phyloP scores from a whole-genome alignment of 2,329 filamentous ascomycete genomes.

The Plectosphaerella sp. region DNA sequence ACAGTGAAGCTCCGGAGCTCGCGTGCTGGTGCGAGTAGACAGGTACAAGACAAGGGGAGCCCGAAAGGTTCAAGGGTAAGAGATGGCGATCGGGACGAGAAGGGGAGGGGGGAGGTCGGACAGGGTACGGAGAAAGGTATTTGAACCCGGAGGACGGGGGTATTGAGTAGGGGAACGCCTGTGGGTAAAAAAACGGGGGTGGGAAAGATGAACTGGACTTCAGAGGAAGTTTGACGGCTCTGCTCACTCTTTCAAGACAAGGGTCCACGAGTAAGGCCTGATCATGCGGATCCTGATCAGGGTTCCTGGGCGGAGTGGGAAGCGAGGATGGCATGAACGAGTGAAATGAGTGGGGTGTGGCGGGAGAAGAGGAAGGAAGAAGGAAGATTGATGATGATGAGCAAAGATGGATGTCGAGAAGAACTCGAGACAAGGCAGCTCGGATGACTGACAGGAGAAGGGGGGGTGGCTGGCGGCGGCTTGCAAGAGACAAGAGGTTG shows the following conservation, averaged over 20 bases:
- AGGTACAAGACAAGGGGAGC: conserved; percentile 10
- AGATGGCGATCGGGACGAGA: conserved; percentile 17
- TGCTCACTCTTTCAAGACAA: background rate
- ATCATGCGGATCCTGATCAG: background rate
- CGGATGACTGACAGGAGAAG: conserved; percentile 1
- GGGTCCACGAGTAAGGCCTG: background rate
- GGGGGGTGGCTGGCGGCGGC: no score
- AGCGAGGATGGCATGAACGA: background rate
- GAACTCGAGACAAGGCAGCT: no score
- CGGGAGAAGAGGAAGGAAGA: background rate
- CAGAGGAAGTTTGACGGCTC: background rate
- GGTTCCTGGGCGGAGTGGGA: background rate
- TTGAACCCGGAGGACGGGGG: conserved; percentile 28
- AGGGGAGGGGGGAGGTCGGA: conserved; percentile 19
- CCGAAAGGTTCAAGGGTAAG: conserved; percentile 7
- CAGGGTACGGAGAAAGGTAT: conserved; percentile 22
- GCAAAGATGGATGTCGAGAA: conserved; percentile 1
- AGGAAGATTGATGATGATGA: background rate
- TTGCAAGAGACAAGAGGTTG: background rate
- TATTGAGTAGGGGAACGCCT: conserved; percentile 4
- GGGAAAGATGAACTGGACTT: background rate
- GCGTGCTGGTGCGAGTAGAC: background rate
- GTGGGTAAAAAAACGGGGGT: background rate
- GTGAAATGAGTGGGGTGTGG: background rate
- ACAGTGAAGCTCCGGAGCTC: background rate